Evolutionary conservation across 75 land plant species (phyloP).

Genomic region (Pinus tabuliformis): DNA sequence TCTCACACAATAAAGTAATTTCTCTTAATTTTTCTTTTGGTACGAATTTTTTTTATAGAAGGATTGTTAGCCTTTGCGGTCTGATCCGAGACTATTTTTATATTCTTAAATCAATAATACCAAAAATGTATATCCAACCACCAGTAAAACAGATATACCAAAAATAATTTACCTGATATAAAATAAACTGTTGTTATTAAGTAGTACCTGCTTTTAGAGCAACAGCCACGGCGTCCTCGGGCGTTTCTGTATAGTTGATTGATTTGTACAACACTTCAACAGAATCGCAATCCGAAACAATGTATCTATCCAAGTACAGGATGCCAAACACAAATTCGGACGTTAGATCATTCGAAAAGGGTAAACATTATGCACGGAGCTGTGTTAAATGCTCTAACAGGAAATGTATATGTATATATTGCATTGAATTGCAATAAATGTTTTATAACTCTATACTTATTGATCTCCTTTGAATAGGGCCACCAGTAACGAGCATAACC

Average conservation of each 20-base stretch:
- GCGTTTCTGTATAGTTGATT: conserved; percentile 80
- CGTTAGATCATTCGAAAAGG: not conserved
- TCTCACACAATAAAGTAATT: too few species aligned
- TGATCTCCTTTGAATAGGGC: too few species aligned
- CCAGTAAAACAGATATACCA: too few species aligned
- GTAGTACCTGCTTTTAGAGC: conserved; percentile 66
- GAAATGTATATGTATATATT: not conserved
- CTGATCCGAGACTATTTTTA: too few species aligned
- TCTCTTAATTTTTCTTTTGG: too few species aligned
- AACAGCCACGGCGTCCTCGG: conserved; percentile 88
- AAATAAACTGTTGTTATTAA: not conserved
- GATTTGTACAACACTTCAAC: conserved; percentile 66
- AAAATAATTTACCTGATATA: too few species aligned
- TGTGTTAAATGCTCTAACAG: not conserved
- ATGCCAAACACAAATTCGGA: not conserved
- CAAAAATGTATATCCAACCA: too few species aligned
- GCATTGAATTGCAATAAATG: not conserved
- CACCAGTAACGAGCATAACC: too few species aligned
- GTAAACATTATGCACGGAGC: not conserved
- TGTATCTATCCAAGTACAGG: conserved; percentile 48
- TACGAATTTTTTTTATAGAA: too few species aligned
- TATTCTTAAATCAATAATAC: too few species aligned
- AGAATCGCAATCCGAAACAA: conserved; percentile 96
- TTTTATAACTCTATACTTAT: not conserved
- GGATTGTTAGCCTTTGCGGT: too few species aligned